Conservation (phyloP, 1,284 basidiomycete species). For the Athelia sp. region DNA sequence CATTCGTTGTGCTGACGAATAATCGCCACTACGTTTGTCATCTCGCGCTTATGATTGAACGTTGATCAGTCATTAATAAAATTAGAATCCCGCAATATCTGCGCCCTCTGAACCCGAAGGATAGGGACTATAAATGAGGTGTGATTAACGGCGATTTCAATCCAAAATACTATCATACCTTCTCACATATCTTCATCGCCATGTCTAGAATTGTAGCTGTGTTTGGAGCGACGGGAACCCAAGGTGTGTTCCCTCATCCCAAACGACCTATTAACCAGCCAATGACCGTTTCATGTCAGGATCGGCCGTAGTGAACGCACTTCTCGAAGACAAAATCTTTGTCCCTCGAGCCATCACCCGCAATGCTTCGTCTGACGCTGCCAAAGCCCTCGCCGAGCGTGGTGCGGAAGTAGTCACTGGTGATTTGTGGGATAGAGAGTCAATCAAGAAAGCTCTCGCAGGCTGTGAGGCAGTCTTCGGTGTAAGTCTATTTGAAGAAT, state of each 20-base stretch:
- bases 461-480: constrained; percentile 34
- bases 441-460: constrained; percentile 24
- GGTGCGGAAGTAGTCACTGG: constrained; percentile 29
- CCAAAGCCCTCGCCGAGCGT: constrained; percentile 17
- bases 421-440: constrained; percentile 23
- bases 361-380: constrained; percentile 19
- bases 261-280: not conserved
- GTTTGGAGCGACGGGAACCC: not conserved
- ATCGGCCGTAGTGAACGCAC: constrained; percentile 19
- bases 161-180: too few relatives aligned
- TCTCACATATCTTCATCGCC: too few relatives aligned
- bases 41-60: too few relatives aligned
- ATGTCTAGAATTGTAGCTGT: not conserved
- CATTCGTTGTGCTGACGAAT: too few relatives aligned
- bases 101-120: too few relatives aligned
- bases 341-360: constrained; percentile 26
- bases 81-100: too few relatives aligned
- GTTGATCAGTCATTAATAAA: too few relatives aligned
- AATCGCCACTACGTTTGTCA: too few relatives aligned
- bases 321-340: constrained; percentile 28
- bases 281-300: constrained; percentile 23
- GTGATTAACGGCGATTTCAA: too few relatives aligned
- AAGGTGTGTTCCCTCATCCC: not conserved
- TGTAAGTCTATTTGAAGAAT: constrained; percentile 23
- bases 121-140: too few relatives aligned